Base-by-base conservation (phyloP, 768 basidiomycete genomes). In the Termitomyces sp. region DNA sequence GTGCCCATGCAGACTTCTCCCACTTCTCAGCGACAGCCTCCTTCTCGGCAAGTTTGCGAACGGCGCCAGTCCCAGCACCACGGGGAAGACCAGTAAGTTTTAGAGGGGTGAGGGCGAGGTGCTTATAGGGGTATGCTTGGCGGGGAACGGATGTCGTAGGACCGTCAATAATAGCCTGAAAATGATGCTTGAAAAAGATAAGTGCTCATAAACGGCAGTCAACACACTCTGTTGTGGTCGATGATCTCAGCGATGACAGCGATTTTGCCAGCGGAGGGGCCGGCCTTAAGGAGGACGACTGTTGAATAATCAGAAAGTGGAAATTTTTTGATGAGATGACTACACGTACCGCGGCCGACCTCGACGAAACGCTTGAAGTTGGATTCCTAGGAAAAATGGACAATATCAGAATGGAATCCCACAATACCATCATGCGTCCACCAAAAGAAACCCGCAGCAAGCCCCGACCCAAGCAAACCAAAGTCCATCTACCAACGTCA, bases 361-460 rank as follows among this genome's bases (percentile, higher is more conserved):
- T 99, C 91, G 69, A 98, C 95, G 76, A 96, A 98, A 61, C 93
- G 91, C 76, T 88, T 87, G 83, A 98, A 98, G 72, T 86, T 93
- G 67, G 91, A 94, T 63, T 86, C 80, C 84, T 89, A 66, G 7
- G 60, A 53, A 28, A 56, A 31, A 35, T 14, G 50, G 53, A 54
- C 19, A 21, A 21, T 7, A 19, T 65, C 45, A 64, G 62, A 53
- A 63, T 60, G 7, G 35, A 12, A 38, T 60, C 37, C 19, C 23
- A 28, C 40, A 23, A 31, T 35, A 4, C 4, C 12, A 23, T 21
- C 26, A 8, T 30, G n/a, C n/a, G 1, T 9, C 54, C 43, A 9
- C 38, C 38, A 40, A 57, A 47, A 33, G 52, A 48, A 49, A 56
- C 55, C 52, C 52, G 53, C 60, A 45, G 51, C 50, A 38, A 28